Base-by-base conservation (phyloP, 768 basidiomycete genomes). In the Mycena belliarum region DNA sequence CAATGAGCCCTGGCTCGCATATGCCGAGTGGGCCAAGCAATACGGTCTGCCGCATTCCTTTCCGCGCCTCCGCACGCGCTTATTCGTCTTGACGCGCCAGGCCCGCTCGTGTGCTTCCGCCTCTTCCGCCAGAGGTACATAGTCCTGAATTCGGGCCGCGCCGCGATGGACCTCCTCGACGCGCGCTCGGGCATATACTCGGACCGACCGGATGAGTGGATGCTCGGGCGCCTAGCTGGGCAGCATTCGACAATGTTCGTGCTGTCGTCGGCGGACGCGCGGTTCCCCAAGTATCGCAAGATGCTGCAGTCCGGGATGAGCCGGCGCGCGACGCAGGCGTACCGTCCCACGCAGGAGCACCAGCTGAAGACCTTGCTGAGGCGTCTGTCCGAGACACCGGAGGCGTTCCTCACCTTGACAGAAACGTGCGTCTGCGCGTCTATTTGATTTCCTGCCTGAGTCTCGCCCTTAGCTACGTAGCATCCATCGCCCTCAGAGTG, bases 141-240 rank as follows among this genome's bases (percentile, higher is more conserved):
- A 45, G 67, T 84, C 56, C 66, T 85, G 21, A 84, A 80, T 68
- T 75, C 75, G 18, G 70, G 70, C 35, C 72, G 72, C 50, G 70
- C 74, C 11, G 78, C 74, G 2, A 63, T 70, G 26, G 80, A 82
- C 44, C 70, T 85, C 14, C 72, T 85, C 33, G 81, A 82, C 45
- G 67, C 70, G 29, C 76, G 80, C 12, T 78, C 80, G 10, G 66
- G 65, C 14, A 76, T 80, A 43, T 83, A 83, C 60, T 82, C 82
- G 6, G 81, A 81, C 59, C 69, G 82, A 29, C 81, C 81, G 1
- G 58, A 63, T 1, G 29, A 42, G 6, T 71, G 68, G 69, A 72
- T 77, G 70, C 44, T 58, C 26, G 63, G 66, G 16, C 69, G 71
- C 7, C 60, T 79, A 12, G 70, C 70, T 2, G 69, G 70, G 9